Base-by-base conservation (phyloP, 2,329 filamentous ascomycete species). In the Pseudogymnoascus sp. region DNA sequence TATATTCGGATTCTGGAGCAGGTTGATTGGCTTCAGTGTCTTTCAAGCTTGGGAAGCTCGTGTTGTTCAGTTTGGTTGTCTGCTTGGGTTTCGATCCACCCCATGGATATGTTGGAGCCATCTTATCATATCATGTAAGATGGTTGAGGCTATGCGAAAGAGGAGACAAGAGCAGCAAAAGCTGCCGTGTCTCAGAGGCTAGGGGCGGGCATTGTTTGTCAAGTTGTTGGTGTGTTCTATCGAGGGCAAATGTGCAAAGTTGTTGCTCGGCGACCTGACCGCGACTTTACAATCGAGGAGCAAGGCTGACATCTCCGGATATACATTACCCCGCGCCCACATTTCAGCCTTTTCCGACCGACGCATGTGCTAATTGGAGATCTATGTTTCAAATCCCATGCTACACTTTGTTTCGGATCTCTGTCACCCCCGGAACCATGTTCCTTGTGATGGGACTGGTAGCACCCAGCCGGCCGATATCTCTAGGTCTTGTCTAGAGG, bases 1-100 rank as follows among this genome's bases (percentile, higher is more conserved):
- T 85, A 78, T 97, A 96, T 73, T 92, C 79, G 14, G 83, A 82
- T 69, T 79, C 83, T 61, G 77, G 72, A 48, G 73, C 73, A 60
- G 77, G 70, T 65, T 79, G 74, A 65, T 61, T 66, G 41, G 31
- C 60, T 41, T 37, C 77, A 65, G 75, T 72, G 68, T 78, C 75
- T 69, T 77, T 78, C 68, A 83, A 78, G 67, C 80, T 82, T 65
- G 83, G 80, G 69, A 83, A 83, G 71, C 76, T 82, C 72, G 80
- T 75, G 71, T 81, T 76, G 75, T 80, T 69, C 69, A 68, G 65
- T 67, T 65, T 67, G 63, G 64, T 34, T 67, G 72, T 73, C 69
- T 72, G 74, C 51, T 43, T 36, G 61, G 60, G 21, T 39, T 41
- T 63, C 13, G 63, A 39, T 51, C 23, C 37, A 68, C 69, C 70